Base-by-base conservation (phyloP, 2,329 filamentous ascomycete species). In the Xylariaceae sp. region DNA sequence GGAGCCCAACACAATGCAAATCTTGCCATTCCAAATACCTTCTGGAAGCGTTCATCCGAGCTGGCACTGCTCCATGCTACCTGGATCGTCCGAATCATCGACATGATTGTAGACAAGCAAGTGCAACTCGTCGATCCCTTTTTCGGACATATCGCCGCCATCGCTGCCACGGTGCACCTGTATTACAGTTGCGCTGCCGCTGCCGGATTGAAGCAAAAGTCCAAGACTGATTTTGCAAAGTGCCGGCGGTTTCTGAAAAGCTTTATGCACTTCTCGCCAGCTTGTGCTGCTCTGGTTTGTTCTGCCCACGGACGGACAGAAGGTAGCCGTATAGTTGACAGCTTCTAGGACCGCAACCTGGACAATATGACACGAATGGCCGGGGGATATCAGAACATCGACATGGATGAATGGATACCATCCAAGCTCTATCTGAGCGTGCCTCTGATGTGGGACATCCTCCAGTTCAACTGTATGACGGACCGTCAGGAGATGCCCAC, bases 81-180 rank as follows among this genome's bases (percentile, higher is more conserved):
- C 37, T 64, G 62, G 62, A 64, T 64, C 18, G 62, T 64, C 50
- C 62, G 62, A 18, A 60, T 64, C 39, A 64, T 64, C 49, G 62
- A 64, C 30, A 64, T 64, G 62, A 62, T 62, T 49, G 55, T 64
- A 55, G 62, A 64, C 48, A 64, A 62, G 56, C 60, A 62, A 51
- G 62, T 64, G 9, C 60, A 55, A 44, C 53, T 64, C 17, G 62
- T 64, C 41, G 62, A 64, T 47, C 62, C 62, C 6, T 64, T 64
- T 45, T 49, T 64, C 30, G 62, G 60, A 8, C 62, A 64, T 39
- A 23, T 64, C 53, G 62, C 62, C 17, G 62, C 62, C 13, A 64
- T 64, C 18, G 62, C 62, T 6, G 62, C 62, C n/a, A 64, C 62
- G 10, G 62, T 64, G 23, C 62, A 64, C 39, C 50, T 64, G 4